Conservation (phyloP, 441 rosid genomes). For the Metrosideros polymorpha region DNA sequence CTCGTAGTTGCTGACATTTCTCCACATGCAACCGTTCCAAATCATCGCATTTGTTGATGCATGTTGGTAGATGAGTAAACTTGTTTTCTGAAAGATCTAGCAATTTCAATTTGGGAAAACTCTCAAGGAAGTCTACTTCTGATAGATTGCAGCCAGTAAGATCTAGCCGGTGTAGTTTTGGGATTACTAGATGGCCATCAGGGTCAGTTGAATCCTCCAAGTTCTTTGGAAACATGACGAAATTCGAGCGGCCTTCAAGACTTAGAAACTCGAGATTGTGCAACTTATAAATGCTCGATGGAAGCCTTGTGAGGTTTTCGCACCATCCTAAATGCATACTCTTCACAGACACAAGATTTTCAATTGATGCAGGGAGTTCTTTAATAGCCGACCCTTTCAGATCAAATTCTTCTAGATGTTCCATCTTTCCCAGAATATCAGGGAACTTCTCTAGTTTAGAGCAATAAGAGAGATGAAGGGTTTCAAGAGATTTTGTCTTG, state of each 20-base stretch:
- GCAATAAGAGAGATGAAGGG: background rate
- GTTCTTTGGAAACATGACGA: background rate
- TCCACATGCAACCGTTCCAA: background rate
- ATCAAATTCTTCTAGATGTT: too few species aligned
- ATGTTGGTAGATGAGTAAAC: background rate
- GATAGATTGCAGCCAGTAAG: background rate
- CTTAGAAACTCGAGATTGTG: too few species aligned
- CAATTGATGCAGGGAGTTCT: too few species aligned
- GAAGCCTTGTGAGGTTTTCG: too few species aligned
- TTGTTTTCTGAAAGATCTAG: background rate
- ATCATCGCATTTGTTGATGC: background rate
- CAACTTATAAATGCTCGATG: too few species aligned
- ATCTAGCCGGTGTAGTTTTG: background rate
- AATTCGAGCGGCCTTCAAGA: too few species aligned
- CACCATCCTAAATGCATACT: rapidly evolving
- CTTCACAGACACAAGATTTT: too few species aligned
- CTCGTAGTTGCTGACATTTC: background rate
- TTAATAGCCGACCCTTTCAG: too few species aligned
- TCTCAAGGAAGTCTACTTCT: background rate
- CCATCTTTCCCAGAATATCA: too few species aligned
- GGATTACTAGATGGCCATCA: background rate
- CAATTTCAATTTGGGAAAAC: background rate
- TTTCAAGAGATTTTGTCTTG: background rate
- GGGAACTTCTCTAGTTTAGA: too few species aligned
- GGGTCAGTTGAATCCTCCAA: background rate